A percentile compares a stretch with the other conserved stretches of the same genome.
These are phyloP conservation scores for Eucalyptus erythrocorys DNA, from an alignment of 345 rosid species.

Conservation along the genomic window DNA sequence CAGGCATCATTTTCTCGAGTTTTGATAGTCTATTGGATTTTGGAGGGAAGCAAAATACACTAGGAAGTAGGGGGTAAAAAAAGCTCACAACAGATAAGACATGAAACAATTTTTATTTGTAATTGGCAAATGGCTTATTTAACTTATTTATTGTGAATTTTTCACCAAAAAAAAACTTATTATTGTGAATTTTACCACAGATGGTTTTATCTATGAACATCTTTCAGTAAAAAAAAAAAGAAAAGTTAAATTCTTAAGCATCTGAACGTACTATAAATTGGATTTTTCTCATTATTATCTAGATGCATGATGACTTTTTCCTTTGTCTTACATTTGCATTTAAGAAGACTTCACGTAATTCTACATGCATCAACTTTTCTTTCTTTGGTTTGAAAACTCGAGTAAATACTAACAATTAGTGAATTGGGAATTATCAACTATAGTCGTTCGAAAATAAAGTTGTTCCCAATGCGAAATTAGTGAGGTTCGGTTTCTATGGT, in stretches of 20 bases:
- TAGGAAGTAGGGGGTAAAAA: not conserved
- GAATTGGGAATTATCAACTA: not conserved
- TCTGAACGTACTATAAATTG: not conserved
- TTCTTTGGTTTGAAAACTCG: not conserved
- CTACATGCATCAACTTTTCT: not conserved
- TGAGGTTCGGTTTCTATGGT: not conserved
- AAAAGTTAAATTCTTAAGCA: not conserved
- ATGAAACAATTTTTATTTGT: no score
- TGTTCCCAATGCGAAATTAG: not conserved
- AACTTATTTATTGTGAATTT: not conserved
- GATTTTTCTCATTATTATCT: not conserved
- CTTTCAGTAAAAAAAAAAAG: fast-evolving
- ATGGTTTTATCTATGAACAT: not conserved
- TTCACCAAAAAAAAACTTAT: no score
- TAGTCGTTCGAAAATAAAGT: not conserved
- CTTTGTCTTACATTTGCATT: not conserved
- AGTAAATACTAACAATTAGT: not conserved
- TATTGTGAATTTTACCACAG: not conserved
- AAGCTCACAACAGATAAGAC: no score
- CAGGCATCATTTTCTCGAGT: not conserved
- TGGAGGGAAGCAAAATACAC: not conserved
- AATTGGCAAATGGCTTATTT: not conserved
- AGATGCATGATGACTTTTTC: not conserved
- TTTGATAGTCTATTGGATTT: not conserved
- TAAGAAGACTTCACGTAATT: not conserved